Evolutionary conservation across 257 asterid genomes (phyloP).

Genomic region (Solanum bukasovii): DNA sequence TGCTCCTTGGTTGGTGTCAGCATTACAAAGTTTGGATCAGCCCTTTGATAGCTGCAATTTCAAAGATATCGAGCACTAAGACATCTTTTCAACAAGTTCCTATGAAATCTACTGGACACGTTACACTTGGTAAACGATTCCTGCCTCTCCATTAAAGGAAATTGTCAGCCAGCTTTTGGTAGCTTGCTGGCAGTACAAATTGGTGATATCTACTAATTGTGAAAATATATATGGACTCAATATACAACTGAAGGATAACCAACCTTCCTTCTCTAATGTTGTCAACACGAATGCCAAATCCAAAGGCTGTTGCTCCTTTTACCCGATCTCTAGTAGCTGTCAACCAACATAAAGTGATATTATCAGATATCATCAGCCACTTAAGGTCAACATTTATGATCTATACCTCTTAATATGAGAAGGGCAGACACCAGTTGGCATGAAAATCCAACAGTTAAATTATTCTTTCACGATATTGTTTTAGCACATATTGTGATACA

Average conservation of each 20-base stretch:
- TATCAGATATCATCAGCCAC: background rate
- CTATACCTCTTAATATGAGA: background rate
- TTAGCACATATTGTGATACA: background rate
- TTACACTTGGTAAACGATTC: background rate
- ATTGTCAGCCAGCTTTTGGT: background rate
- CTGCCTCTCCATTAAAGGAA: background rate
- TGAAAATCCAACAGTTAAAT: background rate
- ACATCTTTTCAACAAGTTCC: background rate
- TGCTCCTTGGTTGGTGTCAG: conserved; percentile 91
- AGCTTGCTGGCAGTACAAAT: background rate
- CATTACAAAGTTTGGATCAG: conserved; percentile 91
- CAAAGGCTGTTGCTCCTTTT: conserved; percentile 50
- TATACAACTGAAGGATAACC: conserved; percentile 8
- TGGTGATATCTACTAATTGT: background rate
- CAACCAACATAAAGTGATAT: conserved; percentile 7
- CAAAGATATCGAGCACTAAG: background rate
- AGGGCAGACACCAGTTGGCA: background rate
- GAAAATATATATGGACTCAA: background rate
- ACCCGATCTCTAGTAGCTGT: conserved; percentile 72
- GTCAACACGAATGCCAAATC: conserved; percentile 71
- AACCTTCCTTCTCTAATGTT: conserved; percentile 83
- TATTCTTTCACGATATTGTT: background rate
- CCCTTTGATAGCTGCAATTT: conserved; percentile 67
- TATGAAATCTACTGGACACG: background rate
- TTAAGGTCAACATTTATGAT: background rate